Base-by-base conservation (phyloP, 352 stramenopile genomes). In the Pythium aphanidermatum region DNA sequence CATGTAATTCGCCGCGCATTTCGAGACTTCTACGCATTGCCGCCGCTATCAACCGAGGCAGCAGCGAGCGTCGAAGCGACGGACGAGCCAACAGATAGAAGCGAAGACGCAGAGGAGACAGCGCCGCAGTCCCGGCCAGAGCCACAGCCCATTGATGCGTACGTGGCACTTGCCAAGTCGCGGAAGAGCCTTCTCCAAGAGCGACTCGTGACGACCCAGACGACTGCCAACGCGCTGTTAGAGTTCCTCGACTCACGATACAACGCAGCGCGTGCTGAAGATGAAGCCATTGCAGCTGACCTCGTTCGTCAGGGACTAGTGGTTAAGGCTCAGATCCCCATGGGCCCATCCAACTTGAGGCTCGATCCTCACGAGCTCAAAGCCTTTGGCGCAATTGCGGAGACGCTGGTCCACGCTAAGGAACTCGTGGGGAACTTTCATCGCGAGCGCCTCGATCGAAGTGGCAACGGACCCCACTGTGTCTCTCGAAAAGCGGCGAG, bases 1-100 rank as follows among this genome's bases (percentile, higher is more conserved):
- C 78, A 92, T 41, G 79, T 92, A 25, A 62, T 92, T 17, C 70
- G 70, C 10, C 76, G 79, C 12, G 74, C 76, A n/a, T 91, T 91
- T 51, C 70, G 59, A 28, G 20, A 65, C 1, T 86, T 87, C 32
- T 91, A 83, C 40, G 19, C 23, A 13, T n/a, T n/a, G n/a, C n/a
- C n/a, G n/a, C n/a, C n/a, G n/a, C n/a, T n/a, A n/a, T n/a, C n/a
- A n/a, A n/a, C n/a, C n/a, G n/a, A n/a, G n/a, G n/a, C n/a, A n/a
- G n/a, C n/a, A n/a, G n/a, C n/a, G n/a, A n/a, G n/a, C n/a, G n/a
- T n/a, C n/a, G n/a, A n/a, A n/a, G n/a, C n/a, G n/a, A n/a, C n/a
- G n/a, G n/a, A n/a, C n/a, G 34, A 46, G 4, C 16, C 13, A 12
- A n/a, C 13, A 17, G 16, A 46, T 13, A 27, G 27, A n/a, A n/a